Conservation (phyloP, 257 asterid species). For the Galeopsis tetrahit region DNA sequence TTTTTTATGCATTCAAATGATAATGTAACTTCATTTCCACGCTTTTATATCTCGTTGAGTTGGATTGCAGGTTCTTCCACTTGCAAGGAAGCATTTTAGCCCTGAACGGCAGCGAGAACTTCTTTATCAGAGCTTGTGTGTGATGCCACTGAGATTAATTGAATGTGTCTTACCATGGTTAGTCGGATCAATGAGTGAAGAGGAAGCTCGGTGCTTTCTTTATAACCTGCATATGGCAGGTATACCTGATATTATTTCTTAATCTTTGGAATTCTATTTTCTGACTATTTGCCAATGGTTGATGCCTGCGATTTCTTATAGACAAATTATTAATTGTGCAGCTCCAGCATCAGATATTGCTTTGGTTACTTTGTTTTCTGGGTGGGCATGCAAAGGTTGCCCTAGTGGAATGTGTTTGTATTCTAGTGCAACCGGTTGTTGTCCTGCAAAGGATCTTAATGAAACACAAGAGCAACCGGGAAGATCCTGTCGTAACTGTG, state of each 20-base stretch:
- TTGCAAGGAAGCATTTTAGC: conserved; percentile 82
- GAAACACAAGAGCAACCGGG: conserved; percentile 41
- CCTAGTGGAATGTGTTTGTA: conserved; percentile 71
- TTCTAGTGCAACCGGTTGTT: conserved; percentile 62
- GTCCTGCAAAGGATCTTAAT: conserved; percentile 55
- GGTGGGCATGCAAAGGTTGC: conserved; percentile 98
- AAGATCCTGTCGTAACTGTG: conserved; percentile 56
- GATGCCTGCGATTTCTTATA: conserved; percentile 33
- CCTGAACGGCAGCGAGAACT: conserved; percentile 81
- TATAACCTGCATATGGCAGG: conserved; percentile 94
- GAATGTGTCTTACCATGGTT: conserved; percentile 98
- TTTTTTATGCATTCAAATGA: conserved; percentile 15
- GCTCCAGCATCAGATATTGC: conserved; percentile 94
- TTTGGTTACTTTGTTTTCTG: conserved; percentile 87
- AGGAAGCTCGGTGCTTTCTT: conserved; percentile 81
- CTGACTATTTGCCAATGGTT: conserved; percentile 20
- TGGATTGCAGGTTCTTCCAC: conserved; percentile 82
- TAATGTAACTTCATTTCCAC: conserved; percentile 19
- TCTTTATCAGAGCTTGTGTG: conserved; percentile 89
- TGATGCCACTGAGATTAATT: conserved; percentile 91
- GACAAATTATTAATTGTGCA: conserved; percentile 45
- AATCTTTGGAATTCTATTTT: conserved; percentile 8
- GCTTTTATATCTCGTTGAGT: conserved; percentile 30
- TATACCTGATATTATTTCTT: conserved; percentile 34
- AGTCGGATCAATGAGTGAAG: conserved; percentile 82